Evolutionary conservation across 805 yeast species (phyloP).

Genomic region (Cyberlindnera maclurae): DNA sequence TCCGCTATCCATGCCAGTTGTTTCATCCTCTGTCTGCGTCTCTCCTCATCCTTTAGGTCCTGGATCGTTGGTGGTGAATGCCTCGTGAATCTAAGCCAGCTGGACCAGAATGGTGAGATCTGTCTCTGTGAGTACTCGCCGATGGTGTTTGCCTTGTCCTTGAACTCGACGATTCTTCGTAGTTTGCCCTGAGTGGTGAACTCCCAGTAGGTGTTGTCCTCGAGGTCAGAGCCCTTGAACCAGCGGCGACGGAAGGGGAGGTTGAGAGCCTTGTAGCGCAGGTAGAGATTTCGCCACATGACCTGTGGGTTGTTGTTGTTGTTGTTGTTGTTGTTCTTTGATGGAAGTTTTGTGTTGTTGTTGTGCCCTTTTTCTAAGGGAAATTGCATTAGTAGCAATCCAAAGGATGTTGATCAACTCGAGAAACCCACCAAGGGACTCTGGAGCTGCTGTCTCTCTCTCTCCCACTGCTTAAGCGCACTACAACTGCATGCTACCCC

Average conservation of each 20-base stretch:
- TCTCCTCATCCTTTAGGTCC: conserved; percentile 53
- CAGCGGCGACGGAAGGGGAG: conserved; percentile 64
- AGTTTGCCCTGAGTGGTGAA: conserved; percentile 46
- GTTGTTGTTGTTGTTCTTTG: conserved; percentile 37
- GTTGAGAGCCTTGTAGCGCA: conserved; percentile 19
- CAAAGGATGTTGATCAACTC: too few species aligned
- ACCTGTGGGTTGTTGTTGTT: conserved; percentile 44
- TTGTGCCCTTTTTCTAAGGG: conserved; percentile 36
- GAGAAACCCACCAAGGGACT: too few species aligned
- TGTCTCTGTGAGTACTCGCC: conserved; percentile 32
- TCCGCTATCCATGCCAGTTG: conserved; percentile 21
- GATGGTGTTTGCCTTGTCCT: conserved; percentile 39
- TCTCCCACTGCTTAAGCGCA: too few species aligned
- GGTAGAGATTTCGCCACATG: conserved; percentile 55
- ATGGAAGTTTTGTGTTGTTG: conserved; percentile 17
- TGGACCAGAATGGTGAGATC: conserved; percentile 66
- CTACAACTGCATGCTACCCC: too few species aligned
- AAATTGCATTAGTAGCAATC: too few species aligned
- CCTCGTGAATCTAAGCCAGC: conserved; percentile 70
- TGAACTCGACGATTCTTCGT: conserved; percentile 61
- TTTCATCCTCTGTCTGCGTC: conserved; percentile 47
- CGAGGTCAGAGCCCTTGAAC: conserved; percentile 65
- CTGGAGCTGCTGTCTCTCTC: too few species aligned
- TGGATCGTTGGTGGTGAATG: conserved; percentile 50
- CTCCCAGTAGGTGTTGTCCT: conserved; percentile 86